Evolutionary conservation across 176 grass and related monocot genomes (phyloP).

Genomic region (Chloris gayana): DNA sequence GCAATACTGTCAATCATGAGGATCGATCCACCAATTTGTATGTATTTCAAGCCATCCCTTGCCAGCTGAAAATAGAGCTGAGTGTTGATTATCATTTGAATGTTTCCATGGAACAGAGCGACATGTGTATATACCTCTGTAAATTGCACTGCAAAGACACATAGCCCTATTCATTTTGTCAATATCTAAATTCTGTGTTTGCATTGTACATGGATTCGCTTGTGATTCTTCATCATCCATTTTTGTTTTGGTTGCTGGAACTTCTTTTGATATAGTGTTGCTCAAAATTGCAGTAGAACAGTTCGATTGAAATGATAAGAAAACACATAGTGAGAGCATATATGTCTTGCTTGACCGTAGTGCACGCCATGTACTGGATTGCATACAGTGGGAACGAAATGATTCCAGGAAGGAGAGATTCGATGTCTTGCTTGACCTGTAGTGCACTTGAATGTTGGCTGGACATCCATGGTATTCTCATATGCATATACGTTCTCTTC

Average conservation of each 20-base stretch:
- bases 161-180: slow-evolving; percentile 29
- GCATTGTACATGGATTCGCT: neutral
- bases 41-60: slow-evolving; percentile 68
- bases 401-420: no score
- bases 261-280: neutral
- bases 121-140: slow-evolving; percentile 33
- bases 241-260: neutral
- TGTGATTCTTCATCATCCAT: neutral
- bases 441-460: no score
- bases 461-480: no score
- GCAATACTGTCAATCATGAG: slow-evolving; percentile 70
- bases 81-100: neutral
- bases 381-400: no score
- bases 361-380: no score
- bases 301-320: neutral
- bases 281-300: neutral
- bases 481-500: no score
- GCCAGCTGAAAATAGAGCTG: slow-evolving; percentile 31
- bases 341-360: no score
- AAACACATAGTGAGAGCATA: neutral
- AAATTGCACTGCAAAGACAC: slow-evolving; percentile 1
- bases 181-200: neutral
- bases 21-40: slow-evolving; percentile 85
- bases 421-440: no score
- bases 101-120: slow-evolving; percentile 21